Base-by-base conservation (phyloP, 371 early-diverging fungal genomes). In the Rhizomucor pusillus region DNA sequence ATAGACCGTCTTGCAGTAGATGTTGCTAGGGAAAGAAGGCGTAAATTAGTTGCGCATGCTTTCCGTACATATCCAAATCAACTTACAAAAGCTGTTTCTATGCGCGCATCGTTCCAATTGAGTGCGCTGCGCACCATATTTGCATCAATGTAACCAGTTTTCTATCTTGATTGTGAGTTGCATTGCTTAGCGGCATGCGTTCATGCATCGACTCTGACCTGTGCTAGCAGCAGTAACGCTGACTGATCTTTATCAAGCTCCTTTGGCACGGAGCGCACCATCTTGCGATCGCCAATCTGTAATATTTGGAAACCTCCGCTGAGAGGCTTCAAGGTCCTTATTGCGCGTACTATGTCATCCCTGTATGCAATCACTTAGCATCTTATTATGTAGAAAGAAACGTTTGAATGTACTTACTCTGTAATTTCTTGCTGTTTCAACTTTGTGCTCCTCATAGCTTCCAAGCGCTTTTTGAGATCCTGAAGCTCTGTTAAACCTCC, bases 401-500 rank as follows among this genome's bases (percentile, higher is more conserved):
- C 37, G 3, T 29, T 10, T 10, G 11, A 2, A 41, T 18, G 3
- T 19, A 50, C 59, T 62, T 64, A 69, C 71, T 76, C 72, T 52
- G 71, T 62, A 40, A 73, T 67, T 23, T 66, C 66, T 43, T 57
- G 52, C 19, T 56, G 64, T 64, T 61, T 73, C 65, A 53, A 66
- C 73, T 52, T 65, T 61, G 35, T 22, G 43, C 57, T 59, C 19
- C 97, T 71, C 71, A 85, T 84, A 3, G 66, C 56, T 41, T 85
- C 84, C 4, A 98, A 71, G 19, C 84, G 74, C 33, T 73, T 67
- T 47, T 83, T 80, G 43, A 97, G 71, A 25, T 94, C 94, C 1
- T 66, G 73, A 10, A 98, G 43, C 12, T 91, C 94, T 46, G 95
- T 90, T 29, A 97, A 73, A 1, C 98, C 98, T 1, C 98, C 98